Evolutionary conservation across 306 rosid species (phyloP), one percentile per base, ranked within the genome.

Genomic region (Prosopis cineraria): DNA sequence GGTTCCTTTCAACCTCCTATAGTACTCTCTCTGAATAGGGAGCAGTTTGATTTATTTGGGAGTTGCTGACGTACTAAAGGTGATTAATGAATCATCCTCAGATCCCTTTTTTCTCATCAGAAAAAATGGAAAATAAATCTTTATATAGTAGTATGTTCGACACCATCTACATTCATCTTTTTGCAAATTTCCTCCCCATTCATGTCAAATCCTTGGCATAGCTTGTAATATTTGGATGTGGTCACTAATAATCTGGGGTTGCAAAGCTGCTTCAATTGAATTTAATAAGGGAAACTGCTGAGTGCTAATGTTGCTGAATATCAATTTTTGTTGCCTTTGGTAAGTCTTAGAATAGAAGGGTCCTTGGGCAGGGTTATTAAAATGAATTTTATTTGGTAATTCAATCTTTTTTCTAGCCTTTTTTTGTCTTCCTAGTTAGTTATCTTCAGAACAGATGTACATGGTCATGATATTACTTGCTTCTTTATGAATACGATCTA

Each of bases 401-500:
- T 48, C n/a, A 47, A 48, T 65, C 50, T 16, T 48, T 48, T 3
- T 25, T 39, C 52, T 73, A 12, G 27, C 44, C 37, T 25, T 59
- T 70, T 70, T 71, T 71, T 30, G 3, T 55, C 56, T n/a, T 36
- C 66, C 56, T 40, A 12, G 36, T 27, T 40, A 12, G 36, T 27
- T 67, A 6, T 39, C 19, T 65, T n/a, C 19, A n/a, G 40, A 8
- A 64, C 34, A 29, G n/a, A 2, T 58, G 37, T 58, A 27, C 65
- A 58, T 12, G 33, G 36, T n/a, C 65, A 58, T 58, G 3, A 5
- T 22, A 8, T 53, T 53, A 41, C 70, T 70, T 70, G 45, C 31
- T 80, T 29, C 53, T 27, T 24, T 24, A 64, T 40, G 39, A 68
- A 68, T 39, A 58, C 17, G 34, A 25, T 45, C 31, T 64, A 79